These are phyloP conservation scores for Cordyceps javanica DNA, from an alignment of 2,329 filamentous ascomycete species.

Conservation along the genomic window DNA sequence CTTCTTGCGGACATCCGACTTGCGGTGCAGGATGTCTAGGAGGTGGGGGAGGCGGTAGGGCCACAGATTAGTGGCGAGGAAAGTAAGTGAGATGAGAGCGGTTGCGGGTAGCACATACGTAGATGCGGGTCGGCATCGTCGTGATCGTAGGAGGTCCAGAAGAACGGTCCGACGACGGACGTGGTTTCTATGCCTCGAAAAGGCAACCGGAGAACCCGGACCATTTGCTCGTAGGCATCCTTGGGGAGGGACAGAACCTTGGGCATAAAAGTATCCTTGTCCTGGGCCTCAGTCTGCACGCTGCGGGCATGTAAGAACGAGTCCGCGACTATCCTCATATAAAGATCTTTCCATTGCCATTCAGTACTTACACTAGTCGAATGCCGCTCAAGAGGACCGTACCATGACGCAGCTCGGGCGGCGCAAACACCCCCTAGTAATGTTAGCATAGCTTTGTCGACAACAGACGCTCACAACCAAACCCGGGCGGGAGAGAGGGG, in stretches of 20 bases:
- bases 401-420: slow-evolving; percentile 34
- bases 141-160: slow-evolving; percentile 53
- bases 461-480: no score
- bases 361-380: slow-evolving; percentile 44
- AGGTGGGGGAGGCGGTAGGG: not conserved
- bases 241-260: slow-evolving; percentile 47
- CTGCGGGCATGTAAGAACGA: slow-evolving; percentile 26
- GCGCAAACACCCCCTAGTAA: slow-evolving; percentile 47
- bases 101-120: slow-evolving; percentile 33
- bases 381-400: slow-evolving; percentile 44
- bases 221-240: slow-evolving; percentile 49
- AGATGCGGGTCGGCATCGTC: slow-evolving; percentile 51
- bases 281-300: slow-evolving; percentile 48
- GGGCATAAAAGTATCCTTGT: slow-evolving; percentile 53
- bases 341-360: not conserved
- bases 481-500: not conserved
- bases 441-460: not conserved
- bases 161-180: slow-evolving; percentile 56
- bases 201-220: slow-evolving; percentile 46
- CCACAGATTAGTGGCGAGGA: not conserved
- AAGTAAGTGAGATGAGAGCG: not conserved
- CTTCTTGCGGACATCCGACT: slow-evolving; percentile 61
- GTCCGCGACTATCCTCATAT: not conserved
- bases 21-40: slow-evolving; percentile 55
- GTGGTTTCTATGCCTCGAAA: slow-evolving; percentile 53